Evolutionary conservation across 2,329 filamentous ascomycete genomes (phyloP), one percentile per base, ranked within the genome.

Genomic region (Paecilomyces formosus): DNA sequence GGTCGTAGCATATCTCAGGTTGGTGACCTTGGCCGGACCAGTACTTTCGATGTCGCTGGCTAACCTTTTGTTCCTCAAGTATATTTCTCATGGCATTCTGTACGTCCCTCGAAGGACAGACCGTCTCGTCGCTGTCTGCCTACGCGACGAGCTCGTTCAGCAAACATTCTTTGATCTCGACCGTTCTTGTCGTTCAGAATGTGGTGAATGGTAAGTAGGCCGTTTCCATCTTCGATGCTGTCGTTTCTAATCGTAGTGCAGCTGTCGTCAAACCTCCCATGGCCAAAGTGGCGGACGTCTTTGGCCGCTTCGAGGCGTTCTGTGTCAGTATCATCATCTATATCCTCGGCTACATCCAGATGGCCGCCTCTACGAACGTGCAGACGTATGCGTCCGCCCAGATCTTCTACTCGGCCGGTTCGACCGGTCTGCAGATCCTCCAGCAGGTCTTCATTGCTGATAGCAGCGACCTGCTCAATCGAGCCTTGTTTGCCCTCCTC

Each of bases 361-460:
- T 88, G 77, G 88, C 88, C 12, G 79, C 78, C 0, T 88, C 82
- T 0, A 78, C 75, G 59, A 83, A 79, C 59, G 81, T 85, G 50
- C 73, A 82, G 61, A 82, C 81, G 7, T 83, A 82, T 61, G 79
- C 67, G 60, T 79, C 72, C n/a, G 82, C 63, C 63, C 72, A 82
- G 63, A 85, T 89, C 1, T 85, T 90, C 62, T 89, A 87, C 67
- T 81, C 80, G 58, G 81, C 87, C 52, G 88, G 88, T 8, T 75
- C 79, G 57, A 81, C 82, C 11, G 85, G 85, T 9, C 72, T 89
- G 26, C 78, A 79, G 53, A 88, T 87, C 64, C 80, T 81, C 30
- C 74, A 88, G 13, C 81, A 81, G 59, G 81, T 90, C 26, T 85
- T 89, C 66, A 82, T 87, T 60, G 85, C 87, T 26, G 88, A 90